These are phyloP conservation scores for Miscanthus lutarioriparius DNA, from an alignment of 176 grass and related monocot genomes.

Conservation along the genomic window DNA sequence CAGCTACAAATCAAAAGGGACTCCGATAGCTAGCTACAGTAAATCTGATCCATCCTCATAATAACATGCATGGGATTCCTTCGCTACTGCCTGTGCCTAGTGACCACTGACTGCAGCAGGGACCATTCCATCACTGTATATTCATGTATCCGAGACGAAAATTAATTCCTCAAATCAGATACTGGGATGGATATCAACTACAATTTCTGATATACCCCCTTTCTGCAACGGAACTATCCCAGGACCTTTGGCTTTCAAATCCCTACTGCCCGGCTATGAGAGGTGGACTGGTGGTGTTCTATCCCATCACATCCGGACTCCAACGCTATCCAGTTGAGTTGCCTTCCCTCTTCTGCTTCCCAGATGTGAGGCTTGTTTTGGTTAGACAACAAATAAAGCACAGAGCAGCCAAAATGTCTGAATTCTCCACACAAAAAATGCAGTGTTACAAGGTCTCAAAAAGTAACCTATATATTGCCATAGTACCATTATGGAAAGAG, in stretches of 20 bases:
- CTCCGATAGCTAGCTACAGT: no score
- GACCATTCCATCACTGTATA: not conserved
- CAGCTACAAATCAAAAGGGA: not conserved
- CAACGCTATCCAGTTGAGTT: not conserved
- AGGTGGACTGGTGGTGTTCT: no score
- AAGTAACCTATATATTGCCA: not conserved
- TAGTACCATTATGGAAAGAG: not conserved
- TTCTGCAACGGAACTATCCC: no score
- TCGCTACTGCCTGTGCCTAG: no score
- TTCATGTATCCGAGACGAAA: not conserved
- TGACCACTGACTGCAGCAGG: not conserved
- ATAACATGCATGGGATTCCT: no score
- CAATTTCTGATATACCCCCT: no score
- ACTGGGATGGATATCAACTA: no score
- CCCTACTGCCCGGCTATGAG: no score
- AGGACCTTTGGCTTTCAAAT: no score
- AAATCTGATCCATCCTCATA: no score
- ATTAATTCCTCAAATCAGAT: not conserved
- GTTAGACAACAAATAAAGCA: conserved; percentile 7
- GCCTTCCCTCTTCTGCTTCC: not conserved
- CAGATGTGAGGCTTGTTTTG: not conserved
- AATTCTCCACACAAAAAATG: not conserved
- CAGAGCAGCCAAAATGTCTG: not conserved
- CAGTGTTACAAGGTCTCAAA: no score
- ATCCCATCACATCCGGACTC: not conserved